phyloP scores from a whole-genome alignment of 192 early-diverging fungal species.

The Coemansia sp. region DNA sequence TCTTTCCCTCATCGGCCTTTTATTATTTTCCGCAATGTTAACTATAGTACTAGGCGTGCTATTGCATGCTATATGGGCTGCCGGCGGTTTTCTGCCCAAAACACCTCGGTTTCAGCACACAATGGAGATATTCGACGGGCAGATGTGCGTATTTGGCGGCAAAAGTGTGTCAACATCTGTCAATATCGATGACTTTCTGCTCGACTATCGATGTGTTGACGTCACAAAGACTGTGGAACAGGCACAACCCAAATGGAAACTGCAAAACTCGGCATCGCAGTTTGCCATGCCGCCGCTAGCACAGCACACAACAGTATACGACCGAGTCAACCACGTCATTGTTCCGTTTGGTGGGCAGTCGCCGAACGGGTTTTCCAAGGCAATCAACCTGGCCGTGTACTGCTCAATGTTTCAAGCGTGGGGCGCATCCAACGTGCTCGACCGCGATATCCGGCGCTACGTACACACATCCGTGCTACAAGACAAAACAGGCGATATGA shows the following conservation, averaged over 20 bases:
- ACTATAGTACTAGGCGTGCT: background rate
- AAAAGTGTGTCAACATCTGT: slow-evolving; percentile 11
- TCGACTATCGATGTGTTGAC: slow-evolving; percentile 46
- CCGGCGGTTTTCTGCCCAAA: slow-evolving; percentile 5
- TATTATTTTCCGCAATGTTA: background rate
- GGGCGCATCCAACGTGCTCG: slow-evolving; percentile 37
- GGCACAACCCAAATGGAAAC: slow-evolving; percentile 24
- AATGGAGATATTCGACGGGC: slow-evolving; percentile 46
- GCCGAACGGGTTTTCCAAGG: slow-evolving; percentile 30
- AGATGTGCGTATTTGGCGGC: slow-evolving; percentile 50
- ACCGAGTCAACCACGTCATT: slow-evolving; percentile 36
- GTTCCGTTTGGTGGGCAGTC: slow-evolving; percentile 45
- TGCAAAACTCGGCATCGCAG: slow-evolving; percentile 38
- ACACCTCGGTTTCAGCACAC: slow-evolving; percentile 42
- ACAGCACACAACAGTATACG: slow-evolving; percentile 45
- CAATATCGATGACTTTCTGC: slow-evolving; percentile 23
- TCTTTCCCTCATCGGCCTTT: slow-evolving; percentile 1
- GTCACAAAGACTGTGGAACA: slow-evolving; percentile 30
- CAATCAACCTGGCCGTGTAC: slow-evolving; percentile 31
- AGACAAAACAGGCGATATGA: slow-evolving; percentile 37
- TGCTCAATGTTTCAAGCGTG: slow-evolving; percentile 44
- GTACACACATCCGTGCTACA: slow-evolving; percentile 42
- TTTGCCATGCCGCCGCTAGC: slow-evolving; percentile 53
- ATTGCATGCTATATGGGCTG: slow-evolving; percentile 5
- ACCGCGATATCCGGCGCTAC: slow-evolving; percentile 32